Evolutionary conservation across 1,284 basidiomycete genomes (phyloP), one percentile per base, ranked within the genome.

Genomic region (Apiotrichum siamense): DNA sequence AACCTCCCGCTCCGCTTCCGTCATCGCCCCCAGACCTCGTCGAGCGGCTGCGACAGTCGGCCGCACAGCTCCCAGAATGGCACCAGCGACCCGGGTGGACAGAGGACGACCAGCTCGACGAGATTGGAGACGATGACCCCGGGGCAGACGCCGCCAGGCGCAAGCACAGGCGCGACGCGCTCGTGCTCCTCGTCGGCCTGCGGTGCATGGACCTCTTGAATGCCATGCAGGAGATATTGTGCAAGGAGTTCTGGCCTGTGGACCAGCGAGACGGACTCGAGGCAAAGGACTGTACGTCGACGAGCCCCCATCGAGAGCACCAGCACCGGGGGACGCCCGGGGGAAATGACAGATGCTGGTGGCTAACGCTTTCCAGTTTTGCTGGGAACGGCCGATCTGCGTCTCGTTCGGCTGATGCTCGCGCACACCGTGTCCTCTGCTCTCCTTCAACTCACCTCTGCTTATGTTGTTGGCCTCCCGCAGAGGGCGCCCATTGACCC

Each of bases 381-480:
- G 17, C 59, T 69, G 2, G 67, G 67, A 15, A 69, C 67, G 6
- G 63, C 63, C 17, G 67, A 69, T 38, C 46, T 60, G 10, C 57
- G 67, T 20, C 51, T 67, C 4, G 45, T 67, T 7, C 54, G 64
- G 1, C 46, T 65, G 3, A 49, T 69, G 37, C 49, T 65, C 11
- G 50, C 59, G 2, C 63, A 65, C 29, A 50, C 59, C 9, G 57
- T 64, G 7, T 54, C 59, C 27, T 58, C 56, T 0, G 60, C 58
- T 32, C 59, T 69, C n/a, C 50, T 62, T 17, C 53, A 54, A 6
- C 50, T 62, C 9, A 52, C 57, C 6, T 20, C 49, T 1, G 20
- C 38, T 6, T 66, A 68, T 38, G 54, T 64, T 10, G 47, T 50
- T 3, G 45, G 52, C 3, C 58, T 66, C 3, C 55, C 26, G 12